Base-by-base conservation (phyloP, 768 basidiomycete species). In the Favolaschia claudopus region DNA sequence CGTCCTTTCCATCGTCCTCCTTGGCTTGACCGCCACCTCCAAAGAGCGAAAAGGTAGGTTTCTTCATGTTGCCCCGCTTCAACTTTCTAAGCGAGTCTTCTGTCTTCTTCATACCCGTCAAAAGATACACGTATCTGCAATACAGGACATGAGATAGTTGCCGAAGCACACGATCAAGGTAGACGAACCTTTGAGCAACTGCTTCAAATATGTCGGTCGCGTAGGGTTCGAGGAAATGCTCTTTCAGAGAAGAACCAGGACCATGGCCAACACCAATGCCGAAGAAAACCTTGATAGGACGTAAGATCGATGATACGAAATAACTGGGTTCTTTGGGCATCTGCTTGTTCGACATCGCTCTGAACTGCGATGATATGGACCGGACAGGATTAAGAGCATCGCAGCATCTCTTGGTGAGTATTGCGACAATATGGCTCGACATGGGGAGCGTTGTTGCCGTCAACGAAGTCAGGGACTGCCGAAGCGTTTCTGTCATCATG, bases 1-100 rank as follows among this genome's bases (percentile, higher is more conserved):
- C 95, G 67, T 96, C 95, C 48, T 84, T 84, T 5, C 84, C 86
- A 51, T 93, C 91, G 38, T 92, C 89, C 10, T 85, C 85, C 46
- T 78, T 84, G 25, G 76, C 72, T 14, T 76, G 64, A 39, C 71
- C 71, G 4, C 81, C 62, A 44, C 76, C 78, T 27, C 91, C 85
- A 66, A 99, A 97, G 24, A 97, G 78, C 4, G 93, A 92, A 72
- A 93, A 91, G 0, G 87, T 79, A 0, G 79, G 63, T 64, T 89
- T 93, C 68, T 92, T 93, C 39, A 91, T 90, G 72, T 92, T 96
- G n/a, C n/a, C n/a, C n/a, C n/a, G n/a, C 70, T 95, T 95, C 65
- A 96, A 81, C 33, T 92, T 84, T 34, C 89, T 82, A 24, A 99
- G 77, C 12, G 93, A 90, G 69, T 95, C 95, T 63, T 98, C 95